These are phyloP conservation scores for Skeletonema marinoi DNA, from an alignment of 108 stramenopile species.

Conservation along the genomic window DNA sequence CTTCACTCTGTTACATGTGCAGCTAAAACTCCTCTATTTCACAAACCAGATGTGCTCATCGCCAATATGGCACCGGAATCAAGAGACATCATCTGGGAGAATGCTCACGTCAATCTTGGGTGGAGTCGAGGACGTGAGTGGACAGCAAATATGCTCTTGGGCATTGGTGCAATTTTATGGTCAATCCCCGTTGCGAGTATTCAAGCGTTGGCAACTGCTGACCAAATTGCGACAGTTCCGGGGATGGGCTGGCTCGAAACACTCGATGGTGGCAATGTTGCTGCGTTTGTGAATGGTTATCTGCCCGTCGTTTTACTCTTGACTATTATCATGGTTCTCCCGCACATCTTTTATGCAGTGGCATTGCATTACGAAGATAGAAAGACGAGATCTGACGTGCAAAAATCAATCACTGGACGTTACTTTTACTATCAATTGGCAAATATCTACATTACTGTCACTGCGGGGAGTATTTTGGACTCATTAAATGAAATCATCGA, in stretches of 20 bases:
- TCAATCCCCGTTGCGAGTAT: constrained; percentile 84
- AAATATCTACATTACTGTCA: constrained; percentile 89
- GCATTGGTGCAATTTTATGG: constrained; percentile 84
- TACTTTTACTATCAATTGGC: constrained; percentile 92
- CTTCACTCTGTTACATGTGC: constrained; percentile 77
- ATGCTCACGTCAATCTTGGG: constrained; percentile 67
- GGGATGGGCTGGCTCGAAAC: constrained; percentile 47
- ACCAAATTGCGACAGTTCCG: constrained; percentile 43
- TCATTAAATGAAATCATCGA: constrained; percentile 81
- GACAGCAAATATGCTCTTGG: constrained; percentile 68
- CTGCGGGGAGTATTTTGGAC: constrained; percentile 79
- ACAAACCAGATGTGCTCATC: constrained; percentile 67
- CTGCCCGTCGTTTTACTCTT: constrained; percentile 89
- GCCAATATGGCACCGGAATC: constrained; percentile 84
- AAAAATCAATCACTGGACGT: constrained; percentile 78
- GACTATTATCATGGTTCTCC: constrained; percentile 72
- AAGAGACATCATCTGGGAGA: constrained; percentile 84
- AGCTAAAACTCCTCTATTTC: constrained; percentile 68
- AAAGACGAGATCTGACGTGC: constrained; percentile 80
- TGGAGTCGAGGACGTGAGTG: constrained; percentile 59
- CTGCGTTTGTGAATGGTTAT: constrained; percentile 82
- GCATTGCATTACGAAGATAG: constrained; percentile 78
- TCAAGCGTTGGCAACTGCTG: constrained; percentile 80
- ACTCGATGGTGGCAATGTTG: constrained; percentile 56
- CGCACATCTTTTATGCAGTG: constrained; percentile 76